These are phyloP conservation scores for Brassica incana DNA, from an alignment of 345 rosid species.

Conservation along the genomic window DNA sequence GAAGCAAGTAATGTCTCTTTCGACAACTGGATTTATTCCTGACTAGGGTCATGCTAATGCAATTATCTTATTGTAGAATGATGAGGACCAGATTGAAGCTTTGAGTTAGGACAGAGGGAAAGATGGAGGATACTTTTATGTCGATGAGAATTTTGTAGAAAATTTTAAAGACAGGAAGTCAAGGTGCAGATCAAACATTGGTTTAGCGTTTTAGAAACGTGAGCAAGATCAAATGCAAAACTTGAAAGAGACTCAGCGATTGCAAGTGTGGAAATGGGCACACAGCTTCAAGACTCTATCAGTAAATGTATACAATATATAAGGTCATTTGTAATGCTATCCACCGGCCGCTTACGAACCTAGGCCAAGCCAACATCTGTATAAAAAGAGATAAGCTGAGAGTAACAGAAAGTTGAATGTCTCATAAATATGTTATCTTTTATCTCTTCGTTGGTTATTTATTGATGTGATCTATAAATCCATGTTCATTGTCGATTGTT, in stretches of 20 bases:
- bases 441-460: no score
- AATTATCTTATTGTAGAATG: no score
- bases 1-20: neutral
- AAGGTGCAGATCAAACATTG: neutral
- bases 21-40: neutral
- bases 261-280: neutral
- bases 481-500: no score
- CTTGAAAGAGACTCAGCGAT: neutral
- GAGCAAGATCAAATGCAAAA: neutral
- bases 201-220: neutral
- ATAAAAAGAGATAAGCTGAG: neutral
- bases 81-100: neutral
- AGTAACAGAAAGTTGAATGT: no score
- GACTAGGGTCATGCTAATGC: neutral
- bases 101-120: neutral
- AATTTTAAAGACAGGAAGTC: neutral
- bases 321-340: neutral
- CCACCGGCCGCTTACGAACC: neutral
- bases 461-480: no score
- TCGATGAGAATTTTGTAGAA: neutral
- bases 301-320: neutral
- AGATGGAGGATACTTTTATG: neutral
- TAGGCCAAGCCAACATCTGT: no score
- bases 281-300: neutral
- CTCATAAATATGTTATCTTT: no score